Base-by-base conservation (phyloP, 768 basidiomycete genomes). In the Tylopilus vinaceipallidus region DNA sequence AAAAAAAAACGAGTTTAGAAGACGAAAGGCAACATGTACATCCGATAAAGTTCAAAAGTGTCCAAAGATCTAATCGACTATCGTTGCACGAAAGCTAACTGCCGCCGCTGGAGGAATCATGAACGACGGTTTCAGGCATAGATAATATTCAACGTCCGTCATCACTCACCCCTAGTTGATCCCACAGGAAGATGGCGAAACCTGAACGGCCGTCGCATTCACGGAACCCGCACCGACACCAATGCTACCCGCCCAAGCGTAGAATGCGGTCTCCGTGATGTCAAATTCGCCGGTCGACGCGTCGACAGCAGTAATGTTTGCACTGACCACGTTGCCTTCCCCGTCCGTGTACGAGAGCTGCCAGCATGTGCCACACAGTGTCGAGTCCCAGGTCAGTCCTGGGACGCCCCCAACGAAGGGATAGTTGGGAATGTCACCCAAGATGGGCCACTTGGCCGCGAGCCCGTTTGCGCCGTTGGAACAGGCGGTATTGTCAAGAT, bases 351-450 rank as follows among this genome's bases (percentile, higher is more conserved):
- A 36, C 22, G 2, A 6, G 3, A 38, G 37, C 27, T 30, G 50
- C 80, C 80, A 85, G 67, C 83, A 84, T 29, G 76, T 73, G n/a
- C 81, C 82, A 53, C 83, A 85, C 19, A 69, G 62, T 2, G 71
- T 42, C 5, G 80, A 82, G 60, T 80, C 74, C 64, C 69, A 84
- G 17, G 49, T 50, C 30, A 56, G 37, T 23, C 43, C 56, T 13
- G 53, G 52, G 20, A 52, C 29, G 10, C 62, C 71, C 20, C 67
- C 70, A 40, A 72, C 64, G 47, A 56, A 49, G 14, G 69, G 66
- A 65, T 65, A 71, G 27, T 53, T 49, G 30, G 69, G 68, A 42
- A 72, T 57, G 30, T 56, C 58, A 7, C 64, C 65, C 52, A 72
- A 66, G 33, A 63, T 67, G n/a, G 59, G 46, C 54, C 55, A 72